Evolutionary conservation across 768 basidiomycete genomes (phyloP).

Genomic region (Russula griseocarnosa): DNA sequence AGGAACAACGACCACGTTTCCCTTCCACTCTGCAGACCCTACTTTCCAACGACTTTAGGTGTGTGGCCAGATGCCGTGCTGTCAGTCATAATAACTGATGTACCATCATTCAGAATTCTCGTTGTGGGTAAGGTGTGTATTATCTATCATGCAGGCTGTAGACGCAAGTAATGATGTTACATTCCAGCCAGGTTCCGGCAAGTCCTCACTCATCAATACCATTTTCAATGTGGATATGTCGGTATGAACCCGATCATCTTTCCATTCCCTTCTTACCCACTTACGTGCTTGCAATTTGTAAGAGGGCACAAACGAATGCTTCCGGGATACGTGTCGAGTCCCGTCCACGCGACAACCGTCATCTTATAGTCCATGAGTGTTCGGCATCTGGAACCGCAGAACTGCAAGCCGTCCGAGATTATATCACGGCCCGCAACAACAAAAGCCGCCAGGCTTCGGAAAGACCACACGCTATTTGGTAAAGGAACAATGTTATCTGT

Average conservation of each 20-base stretch:
- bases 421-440: not conserved
- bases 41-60: constrained; percentile 13
- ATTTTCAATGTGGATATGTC: constrained; percentile 13
- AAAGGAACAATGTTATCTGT: not conserved
- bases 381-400: not conserved
- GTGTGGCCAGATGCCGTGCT: not conserved
- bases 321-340: not conserved
- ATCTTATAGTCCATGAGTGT: constrained; percentile 1
- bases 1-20: not conserved
- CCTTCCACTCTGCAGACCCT: not conserved
- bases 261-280: not conserved
- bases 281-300: not conserved
- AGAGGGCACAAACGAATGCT: not conserved
- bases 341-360: not conserved
- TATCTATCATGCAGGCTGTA: too few relatives aligned
- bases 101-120: constrained; percentile 8
- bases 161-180: not conserved
- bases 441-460: not conserved
- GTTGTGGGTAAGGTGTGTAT: constrained; percentile 15
- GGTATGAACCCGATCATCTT: not conserved
- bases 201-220: constrained; percentile 13
- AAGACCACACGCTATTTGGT: constrained; percentile 21
- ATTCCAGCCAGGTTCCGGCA: constrained; percentile 10
- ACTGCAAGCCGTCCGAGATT: not conserved
- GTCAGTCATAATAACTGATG: not conserved